Conservation (phyloP, 371 early-diverging fungal species). For the Circinella minor region DNA sequence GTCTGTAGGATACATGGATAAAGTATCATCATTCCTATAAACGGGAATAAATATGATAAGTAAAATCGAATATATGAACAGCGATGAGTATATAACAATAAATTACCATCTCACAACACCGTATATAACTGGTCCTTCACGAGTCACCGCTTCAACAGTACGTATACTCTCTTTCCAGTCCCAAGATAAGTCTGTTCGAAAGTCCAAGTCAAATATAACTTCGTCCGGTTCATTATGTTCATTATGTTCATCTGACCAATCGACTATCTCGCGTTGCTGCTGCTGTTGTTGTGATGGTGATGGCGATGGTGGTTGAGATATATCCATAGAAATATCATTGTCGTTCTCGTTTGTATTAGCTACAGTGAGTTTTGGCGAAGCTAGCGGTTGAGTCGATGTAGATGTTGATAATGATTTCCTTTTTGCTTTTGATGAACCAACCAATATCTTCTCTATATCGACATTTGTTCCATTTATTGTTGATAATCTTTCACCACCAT, state of each 20-base stretch:
- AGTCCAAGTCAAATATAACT: constrained; percentile 15
- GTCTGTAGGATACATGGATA: constrained; percentile 18
- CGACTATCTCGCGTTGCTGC: neutral
- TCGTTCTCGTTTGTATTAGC: no score
- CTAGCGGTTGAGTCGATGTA: no score
- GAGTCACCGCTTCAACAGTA: constrained; percentile 11
- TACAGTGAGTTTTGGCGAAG: no score
- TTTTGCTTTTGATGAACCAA: no score
- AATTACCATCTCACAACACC: constrained; percentile 20
- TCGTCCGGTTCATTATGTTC: neutral
- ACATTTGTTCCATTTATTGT: no score
- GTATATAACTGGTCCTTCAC: constrained; percentile 9
- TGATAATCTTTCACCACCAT: no score
- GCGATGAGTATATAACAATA: neutral
- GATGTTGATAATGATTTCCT: no score
- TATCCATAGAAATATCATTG: no score
- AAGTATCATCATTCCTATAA: constrained; percentile 13
- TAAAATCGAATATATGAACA: no score
- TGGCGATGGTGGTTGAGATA: neutral
- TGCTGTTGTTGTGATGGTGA: neutral
- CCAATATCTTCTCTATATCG: no score
- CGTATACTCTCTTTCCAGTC: constrained; percentile 14
- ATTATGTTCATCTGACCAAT: neutral
- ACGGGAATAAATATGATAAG: no score
- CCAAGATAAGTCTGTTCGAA: constrained; percentile 5